Evolutionary conservation across 495 filamentous ascomycete genomes (phyloP).

Genomic region (Penicillium silybi): DNA sequence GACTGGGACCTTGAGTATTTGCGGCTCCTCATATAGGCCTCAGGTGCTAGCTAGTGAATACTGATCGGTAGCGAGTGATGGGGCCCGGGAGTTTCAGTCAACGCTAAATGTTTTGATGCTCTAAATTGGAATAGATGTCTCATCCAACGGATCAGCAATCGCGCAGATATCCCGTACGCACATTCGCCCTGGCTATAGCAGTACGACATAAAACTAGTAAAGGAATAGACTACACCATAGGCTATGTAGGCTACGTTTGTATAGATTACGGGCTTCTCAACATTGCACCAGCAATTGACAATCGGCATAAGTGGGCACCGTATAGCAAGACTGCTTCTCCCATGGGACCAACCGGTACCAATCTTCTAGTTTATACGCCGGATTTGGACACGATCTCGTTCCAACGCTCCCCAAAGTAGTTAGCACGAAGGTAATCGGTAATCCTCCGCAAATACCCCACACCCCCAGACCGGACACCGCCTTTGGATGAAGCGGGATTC

Average conservation of each 20-base stretch:
- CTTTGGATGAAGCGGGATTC: constrained; percentile 4
- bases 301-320: not conserved
- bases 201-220: not conserved
- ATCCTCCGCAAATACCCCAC: not conserved
- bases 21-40: too few relatives aligned
- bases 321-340: not conserved
- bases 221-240: too few relatives aligned
- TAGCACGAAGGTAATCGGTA: not conserved
- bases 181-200: not conserved
- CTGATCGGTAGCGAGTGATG: too few relatives aligned
- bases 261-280: not conserved
- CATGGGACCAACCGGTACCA: not conserved
- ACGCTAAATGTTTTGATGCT: too few relatives aligned
- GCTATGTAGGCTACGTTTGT: too few relatives aligned
- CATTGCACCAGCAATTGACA: not conserved
- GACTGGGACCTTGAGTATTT: too few relatives aligned
- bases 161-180: not conserved
- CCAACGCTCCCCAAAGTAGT: too few relatives aligned
- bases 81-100: too few relatives aligned
- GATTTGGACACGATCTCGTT: too few relatives aligned
- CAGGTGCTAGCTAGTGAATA: too few relatives aligned
- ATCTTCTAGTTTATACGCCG: not conserved
- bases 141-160: not conserved
- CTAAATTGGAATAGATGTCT: not conserved
- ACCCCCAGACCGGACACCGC: constrained; percentile 28